Percentiles rank a stretch among this genome's conserved stretches.
phyloP scores from a whole-genome alignment of 306 rosid species.

The Biancaea sappan region DNA sequence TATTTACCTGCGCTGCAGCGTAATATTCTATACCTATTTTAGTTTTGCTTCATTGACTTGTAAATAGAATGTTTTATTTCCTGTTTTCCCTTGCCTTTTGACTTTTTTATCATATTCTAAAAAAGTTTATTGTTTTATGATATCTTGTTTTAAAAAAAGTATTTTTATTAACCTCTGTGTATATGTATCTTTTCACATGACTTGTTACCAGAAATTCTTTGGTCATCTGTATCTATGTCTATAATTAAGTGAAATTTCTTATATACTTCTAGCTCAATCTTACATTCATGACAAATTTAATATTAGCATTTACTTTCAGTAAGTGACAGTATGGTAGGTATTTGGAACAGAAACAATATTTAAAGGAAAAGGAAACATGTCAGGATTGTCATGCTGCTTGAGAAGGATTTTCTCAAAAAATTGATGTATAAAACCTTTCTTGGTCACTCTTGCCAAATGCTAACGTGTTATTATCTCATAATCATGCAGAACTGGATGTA shows the following conservation, averaged over 20 bases:
- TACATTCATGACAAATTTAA: constrained; percentile 3
- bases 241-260: constrained; percentile 16
- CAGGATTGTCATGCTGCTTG: not conserved
- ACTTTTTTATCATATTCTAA: not conserved
- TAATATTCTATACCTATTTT: constrained; percentile 46
- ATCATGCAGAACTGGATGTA: constrained; percentile 83
- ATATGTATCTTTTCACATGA: constrained; percentile 3
- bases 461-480: constrained; percentile 34
- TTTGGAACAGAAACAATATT: not conserved
- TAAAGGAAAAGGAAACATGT: not conserved
- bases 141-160: too few species aligned
- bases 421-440: not conserved
- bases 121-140: not conserved
- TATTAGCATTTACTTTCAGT: not conserved
- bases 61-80: constrained; percentile 9
- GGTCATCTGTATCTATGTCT: not conserved
- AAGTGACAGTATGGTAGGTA: not conserved
- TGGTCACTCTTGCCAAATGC: constrained; percentile 6
- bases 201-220: constrained; percentile 1
- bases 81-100: not conserved
- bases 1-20: constrained; percentile 82
- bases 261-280: not conserved
- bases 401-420: not conserved
- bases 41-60: constrained; percentile 2
- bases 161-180: not conserved